A percentile compares a stretch with the other conserved stretches of the same genome.
These are phyloP conservation scores for Nicotiana otophora DNA, from an alignment of 257 asterid species.

Conservation along the genomic window DNA sequence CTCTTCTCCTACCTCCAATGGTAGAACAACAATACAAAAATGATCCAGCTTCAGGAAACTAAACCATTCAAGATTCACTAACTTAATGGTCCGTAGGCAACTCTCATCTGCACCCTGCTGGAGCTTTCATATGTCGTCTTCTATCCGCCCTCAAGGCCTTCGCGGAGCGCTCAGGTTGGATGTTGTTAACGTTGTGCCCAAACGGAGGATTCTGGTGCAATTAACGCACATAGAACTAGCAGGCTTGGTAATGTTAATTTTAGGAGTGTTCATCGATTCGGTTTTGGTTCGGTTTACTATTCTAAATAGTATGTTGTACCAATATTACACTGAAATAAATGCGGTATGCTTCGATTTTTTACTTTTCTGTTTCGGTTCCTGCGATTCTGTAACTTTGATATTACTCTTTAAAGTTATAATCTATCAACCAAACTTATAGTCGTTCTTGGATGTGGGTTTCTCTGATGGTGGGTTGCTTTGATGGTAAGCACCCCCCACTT, in stretches of 20 bases:
- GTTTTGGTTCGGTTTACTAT: too few relatives aligned
- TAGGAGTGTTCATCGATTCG: background rate
- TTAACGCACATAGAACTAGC: background rate
- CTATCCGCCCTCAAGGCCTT: background rate
- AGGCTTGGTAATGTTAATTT: background rate
- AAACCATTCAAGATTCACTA: constrained; percentile 11
- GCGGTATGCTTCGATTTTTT: too few relatives aligned
- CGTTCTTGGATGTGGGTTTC: too few relatives aligned
- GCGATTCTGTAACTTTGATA: too few relatives aligned
- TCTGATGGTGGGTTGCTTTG: too few relatives aligned
- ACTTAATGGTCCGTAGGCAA: background rate
- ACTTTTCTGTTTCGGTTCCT: too few relatives aligned
- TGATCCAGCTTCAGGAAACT: constrained; percentile 46
- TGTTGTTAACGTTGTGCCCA: background rate
- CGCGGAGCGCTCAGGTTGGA: background rate
- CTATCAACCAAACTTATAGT: too few relatives aligned
- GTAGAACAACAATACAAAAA: constrained; percentile 64
- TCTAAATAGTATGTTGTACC: too few relatives aligned
- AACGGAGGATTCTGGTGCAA: background rate
- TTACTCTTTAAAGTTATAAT: too few relatives aligned
- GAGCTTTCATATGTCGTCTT: background rate
- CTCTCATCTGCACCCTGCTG: background rate
- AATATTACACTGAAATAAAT: too few relatives aligned
- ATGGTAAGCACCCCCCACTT: too few relatives aligned
- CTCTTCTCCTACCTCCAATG: constrained; percentile 77